phyloP scores from a whole-genome alignment of 768 basidiomycete genomes.

The Crepidotus variabilis region DNA sequence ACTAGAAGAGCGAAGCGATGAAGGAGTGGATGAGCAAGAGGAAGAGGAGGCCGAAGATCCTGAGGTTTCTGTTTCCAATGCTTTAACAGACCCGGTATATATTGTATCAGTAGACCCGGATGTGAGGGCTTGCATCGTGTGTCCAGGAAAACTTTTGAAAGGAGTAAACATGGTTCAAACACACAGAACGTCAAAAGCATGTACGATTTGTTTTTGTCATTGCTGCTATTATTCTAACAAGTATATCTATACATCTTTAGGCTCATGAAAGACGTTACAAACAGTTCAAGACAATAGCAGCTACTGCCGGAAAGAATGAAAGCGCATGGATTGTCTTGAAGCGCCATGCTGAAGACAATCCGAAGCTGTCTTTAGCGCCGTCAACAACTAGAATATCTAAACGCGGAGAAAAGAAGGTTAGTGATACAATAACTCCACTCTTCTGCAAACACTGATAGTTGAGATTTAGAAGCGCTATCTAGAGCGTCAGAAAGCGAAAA shows the following conservation, averaged over 20 bases:
- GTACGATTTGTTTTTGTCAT: conserved; percentile 28
- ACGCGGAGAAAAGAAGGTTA: conserved; percentile 60
- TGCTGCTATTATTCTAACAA: conserved; percentile 4
- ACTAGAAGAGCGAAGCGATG: conserved; percentile 18
- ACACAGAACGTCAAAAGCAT: conserved; percentile 63
- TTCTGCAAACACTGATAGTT: not conserved
- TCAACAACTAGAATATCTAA: conserved; percentile 39
- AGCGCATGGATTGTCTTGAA: conserved; percentile 47
- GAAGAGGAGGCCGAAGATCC: conserved; percentile 33
- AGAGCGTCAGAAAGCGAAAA: conserved; percentile 40
- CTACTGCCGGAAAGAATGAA: conserved; percentile 32
- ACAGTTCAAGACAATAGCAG: conserved; percentile 42
- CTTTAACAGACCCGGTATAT: conserved; percentile 62
- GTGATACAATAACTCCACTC: conserved; percentile 10
- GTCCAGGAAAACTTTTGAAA: conserved; percentile 73
- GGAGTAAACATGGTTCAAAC: conserved; percentile 47
- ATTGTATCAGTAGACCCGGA: conserved; percentile 52
- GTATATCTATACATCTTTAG: conserved; percentile 29
- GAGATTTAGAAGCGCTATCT: conserved; percentile 42
- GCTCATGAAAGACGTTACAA: conserved; percentile 60
- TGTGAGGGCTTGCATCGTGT: conserved; percentile 58
- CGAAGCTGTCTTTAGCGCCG: conserved; percentile 18
- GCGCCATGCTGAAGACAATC: conserved; percentile 22
- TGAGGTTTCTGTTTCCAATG: conserved; percentile 53
- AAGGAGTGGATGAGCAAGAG: conserved; percentile 24